Percentiles rank a stretch among this genome's conserved stretches.
phyloP scores from a whole-genome alignment of 768 basidiomycete genomes.

The Cytidiella melzeri region DNA sequence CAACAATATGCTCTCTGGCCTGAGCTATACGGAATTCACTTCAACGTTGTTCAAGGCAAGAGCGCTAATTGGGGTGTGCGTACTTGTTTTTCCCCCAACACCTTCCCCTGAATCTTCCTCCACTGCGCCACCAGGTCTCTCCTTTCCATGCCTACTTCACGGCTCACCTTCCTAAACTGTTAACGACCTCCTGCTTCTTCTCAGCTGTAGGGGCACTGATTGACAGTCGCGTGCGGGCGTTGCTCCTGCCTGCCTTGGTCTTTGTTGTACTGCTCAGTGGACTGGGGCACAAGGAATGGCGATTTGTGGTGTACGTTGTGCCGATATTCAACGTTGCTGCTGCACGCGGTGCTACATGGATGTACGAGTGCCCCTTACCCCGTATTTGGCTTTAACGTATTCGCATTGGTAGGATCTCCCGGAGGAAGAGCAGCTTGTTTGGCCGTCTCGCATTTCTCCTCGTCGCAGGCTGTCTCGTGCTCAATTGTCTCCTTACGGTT shows the following conservation, averaged over 20 bases:
- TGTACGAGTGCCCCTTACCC: too few relatives aligned
- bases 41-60: constrained; percentile 85
- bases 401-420: too few relatives aligned
- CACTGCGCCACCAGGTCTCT: constrained; percentile 47
- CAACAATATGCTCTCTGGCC: constrained; percentile 72
- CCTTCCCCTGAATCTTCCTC: constrained; percentile 7
- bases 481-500: constrained; percentile 49
- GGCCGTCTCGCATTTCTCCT: constrained; percentile 40
- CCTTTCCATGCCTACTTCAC: constrained; percentile 65
- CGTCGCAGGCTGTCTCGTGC: constrained; percentile 40
- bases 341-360: constrained; percentile 45
- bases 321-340: constrained; percentile 79
- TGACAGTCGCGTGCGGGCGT: constrained; percentile 43
- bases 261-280: constrained; percentile 64
- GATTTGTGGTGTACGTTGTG: constrained; percentile 86
- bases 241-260: constrained; percentile 44
- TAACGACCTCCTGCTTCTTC: constrained; percentile 59
- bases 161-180: constrained; percentile 68
- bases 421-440: constrained; percentile 40
- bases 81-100: constrained; percentile 10
- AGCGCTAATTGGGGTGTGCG: constrained; percentile 89
- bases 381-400: too few relatives aligned
- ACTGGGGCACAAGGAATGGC: constrained; percentile 95
- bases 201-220: constrained; percentile 43
- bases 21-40: constrained; percentile 70